These are phyloP conservation scores for Lentinula boryana DNA, from an alignment of 768 basidiomycete genomes.

Conservation along the genomic window DNA sequence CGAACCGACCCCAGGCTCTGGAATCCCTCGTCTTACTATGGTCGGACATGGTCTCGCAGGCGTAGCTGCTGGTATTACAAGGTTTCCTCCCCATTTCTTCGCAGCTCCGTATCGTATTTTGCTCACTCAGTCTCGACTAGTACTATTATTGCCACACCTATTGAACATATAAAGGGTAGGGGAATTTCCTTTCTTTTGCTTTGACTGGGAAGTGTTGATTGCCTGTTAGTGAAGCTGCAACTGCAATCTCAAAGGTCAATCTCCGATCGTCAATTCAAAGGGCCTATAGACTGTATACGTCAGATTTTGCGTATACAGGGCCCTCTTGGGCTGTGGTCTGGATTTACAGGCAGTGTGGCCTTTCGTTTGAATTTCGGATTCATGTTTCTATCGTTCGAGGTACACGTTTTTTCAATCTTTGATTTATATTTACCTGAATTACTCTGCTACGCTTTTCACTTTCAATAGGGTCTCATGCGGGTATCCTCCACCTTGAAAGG, in stretches of 20 bases:
- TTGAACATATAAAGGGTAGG: constrained; percentile 71
- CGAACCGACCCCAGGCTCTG: constrained; percentile 39
- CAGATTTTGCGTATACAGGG: constrained; percentile 63
- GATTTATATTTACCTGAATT: constrained; percentile 5
- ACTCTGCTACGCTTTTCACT: constrained; percentile 12
- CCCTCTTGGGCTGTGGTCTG: constrained; percentile 63
- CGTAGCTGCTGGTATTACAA: constrained; percentile 63
- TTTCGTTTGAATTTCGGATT: constrained; percentile 74
- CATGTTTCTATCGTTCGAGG: constrained; percentile 75
- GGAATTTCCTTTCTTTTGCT: constrained; percentile 6
- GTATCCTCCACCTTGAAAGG: constrained; percentile 29
- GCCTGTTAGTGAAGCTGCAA: constrained; percentile 53
- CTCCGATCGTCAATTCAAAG: constrained; percentile 52
- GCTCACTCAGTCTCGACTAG: constrained; percentile 24
- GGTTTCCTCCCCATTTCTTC: constrained; percentile 27
- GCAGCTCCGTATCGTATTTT: constrained; percentile 2
- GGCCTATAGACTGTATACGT: constrained; percentile 59
- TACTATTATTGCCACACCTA: constrained; percentile 66
- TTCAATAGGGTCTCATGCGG: constrained; percentile 51
- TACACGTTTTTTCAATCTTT: constrained; percentile 15
- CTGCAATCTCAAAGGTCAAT: constrained; percentile 51
- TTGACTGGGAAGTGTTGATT: background rate
- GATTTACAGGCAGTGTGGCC: constrained; percentile 65
- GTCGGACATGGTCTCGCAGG: constrained; percentile 63
- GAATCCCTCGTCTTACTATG: constrained; percentile 48